Evolutionary conservation across 129 eudicot species (phyloP).

Genomic region (Artemisia argyi): DNA sequence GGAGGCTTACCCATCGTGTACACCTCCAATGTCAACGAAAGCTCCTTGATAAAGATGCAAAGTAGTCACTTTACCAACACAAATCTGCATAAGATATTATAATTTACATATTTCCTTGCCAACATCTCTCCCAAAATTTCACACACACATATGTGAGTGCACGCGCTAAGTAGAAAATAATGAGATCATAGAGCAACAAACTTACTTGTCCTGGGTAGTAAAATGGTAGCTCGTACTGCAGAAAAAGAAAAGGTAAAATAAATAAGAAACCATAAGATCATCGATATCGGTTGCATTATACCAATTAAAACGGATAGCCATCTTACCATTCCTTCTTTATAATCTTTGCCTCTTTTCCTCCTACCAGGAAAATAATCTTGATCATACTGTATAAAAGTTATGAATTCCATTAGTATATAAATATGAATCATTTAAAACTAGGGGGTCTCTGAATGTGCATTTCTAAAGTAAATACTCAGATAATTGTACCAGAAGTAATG

Average conservation of each 20-base stretch:
- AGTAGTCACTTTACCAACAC: constrained; percentile 94
- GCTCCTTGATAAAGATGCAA: constrained; percentile 99
- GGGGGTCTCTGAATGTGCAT: neutral
- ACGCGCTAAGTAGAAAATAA: neutral
- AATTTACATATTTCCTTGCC: constrained; percentile 12
- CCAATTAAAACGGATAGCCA: neutral
- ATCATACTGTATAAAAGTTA: constrained; percentile 61
- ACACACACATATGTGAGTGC: neutral
- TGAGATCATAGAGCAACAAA: neutral
- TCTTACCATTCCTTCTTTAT: constrained; percentile 91
- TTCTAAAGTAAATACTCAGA: neutral
- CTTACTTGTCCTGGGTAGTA: constrained; percentile 99
- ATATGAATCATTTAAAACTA: neutral
- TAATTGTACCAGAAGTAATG: too few species aligned
- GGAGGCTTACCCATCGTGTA: constrained; percentile 78
- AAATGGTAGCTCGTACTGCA: constrained; percentile 98
- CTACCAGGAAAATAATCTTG: constrained; percentile 98
- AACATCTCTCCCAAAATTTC: neutral
- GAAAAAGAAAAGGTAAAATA: constrained; percentile 21
- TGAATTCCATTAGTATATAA: neutral
- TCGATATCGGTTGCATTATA: constrained; percentile 2
- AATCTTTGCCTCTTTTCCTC: constrained; percentile 97
- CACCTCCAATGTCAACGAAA: constrained; percentile 99
- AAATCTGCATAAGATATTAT: constrained; percentile 52
- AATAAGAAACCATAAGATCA: constrained; percentile 3